Base-by-base conservation (phyloP, 108 stramenopile genomes). In the Conticribra weissflogii region DNA sequence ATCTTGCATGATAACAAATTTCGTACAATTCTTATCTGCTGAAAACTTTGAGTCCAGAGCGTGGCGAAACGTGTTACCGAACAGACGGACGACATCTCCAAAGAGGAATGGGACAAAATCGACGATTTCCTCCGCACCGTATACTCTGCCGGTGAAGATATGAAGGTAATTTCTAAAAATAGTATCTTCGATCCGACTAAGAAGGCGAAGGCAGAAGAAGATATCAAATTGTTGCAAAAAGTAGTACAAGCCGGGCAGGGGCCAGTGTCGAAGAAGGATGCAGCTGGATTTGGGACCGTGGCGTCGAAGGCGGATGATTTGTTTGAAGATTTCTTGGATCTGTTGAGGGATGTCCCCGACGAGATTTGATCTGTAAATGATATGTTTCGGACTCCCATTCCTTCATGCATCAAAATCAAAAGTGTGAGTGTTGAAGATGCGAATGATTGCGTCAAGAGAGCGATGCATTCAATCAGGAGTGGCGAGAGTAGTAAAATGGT, bases 91-190 rank as follows among this genome's bases (percentile, higher is more conserved):
- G 84, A 86, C 21, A 85, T 89, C 17, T 82, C 83, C 63, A 83
- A 83, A 59, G 68, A 83, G 47, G 89, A 90, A 77, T 90, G 89
- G 89, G 76, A 80, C 59, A 88, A 87, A 64, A 78, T 90, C 59
- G 81, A 81, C 28, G 71, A 78, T 51, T 90, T 88, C 57, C 75
- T 90, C 22, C 76, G 89, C 41, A 72, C 62, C 23, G 67, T 86
- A 1, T 90, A 87, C 61, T 71, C 74, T 31, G 68, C 81, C 15
- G 84, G 81, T n/a, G 81, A 88, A 34, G 89, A 90, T 41, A 90
- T 90, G 86, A 90, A 86, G 54, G 68, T 71, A 4, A 82, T 90
- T 30, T 66, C 84, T 31, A 85, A 64, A 52, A 72, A 48, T 23
- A 75, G 71, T 21, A 74, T 84, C 16, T 59, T 58, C 16, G 81